phyloP scores from a whole-genome alignment of 257 asterid species.

The Jasminum sambac region DNA sequence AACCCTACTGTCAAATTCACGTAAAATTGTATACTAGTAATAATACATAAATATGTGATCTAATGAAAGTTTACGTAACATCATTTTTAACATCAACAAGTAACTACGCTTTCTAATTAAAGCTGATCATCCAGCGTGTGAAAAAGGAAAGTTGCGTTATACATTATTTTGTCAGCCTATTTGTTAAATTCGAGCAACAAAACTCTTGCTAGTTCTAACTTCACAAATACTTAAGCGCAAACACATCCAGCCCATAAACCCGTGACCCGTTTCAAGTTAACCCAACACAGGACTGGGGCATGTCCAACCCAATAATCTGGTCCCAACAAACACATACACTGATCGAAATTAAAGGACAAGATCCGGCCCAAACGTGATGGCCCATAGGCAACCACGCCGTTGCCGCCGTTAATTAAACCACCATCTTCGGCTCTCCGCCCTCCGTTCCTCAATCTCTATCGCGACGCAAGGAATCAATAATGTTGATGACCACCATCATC shows the following conservation, averaged over 20 bases:
- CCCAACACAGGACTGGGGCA: background rate
- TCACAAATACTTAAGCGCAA: background rate
- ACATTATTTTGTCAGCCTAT: too few species aligned
- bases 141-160: too few species aligned
- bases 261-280: background rate
- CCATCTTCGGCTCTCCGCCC: background rate
- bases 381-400: background rate
- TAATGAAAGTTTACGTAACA: too few species aligned
- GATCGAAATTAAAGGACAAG: too few species aligned
- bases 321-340: too few species aligned
- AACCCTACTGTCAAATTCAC: too few species aligned
- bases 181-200: too few species aligned
- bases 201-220: background rate
- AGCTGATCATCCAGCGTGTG: too few species aligned
- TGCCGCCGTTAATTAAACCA: background rate
- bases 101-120: too few species aligned
- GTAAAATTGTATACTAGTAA: too few species aligned
- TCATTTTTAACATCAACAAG: too few species aligned
- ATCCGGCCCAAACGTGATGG: background rate
- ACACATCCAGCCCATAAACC: background rate
- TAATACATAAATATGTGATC: too few species aligned
- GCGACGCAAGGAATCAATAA: background rate
- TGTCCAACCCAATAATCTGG: background rate
- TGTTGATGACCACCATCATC: background rate
- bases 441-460: background rate